Conservation (phyloP, 352 stramenopile genomes). For the Globisporangium parvum region DNA sequence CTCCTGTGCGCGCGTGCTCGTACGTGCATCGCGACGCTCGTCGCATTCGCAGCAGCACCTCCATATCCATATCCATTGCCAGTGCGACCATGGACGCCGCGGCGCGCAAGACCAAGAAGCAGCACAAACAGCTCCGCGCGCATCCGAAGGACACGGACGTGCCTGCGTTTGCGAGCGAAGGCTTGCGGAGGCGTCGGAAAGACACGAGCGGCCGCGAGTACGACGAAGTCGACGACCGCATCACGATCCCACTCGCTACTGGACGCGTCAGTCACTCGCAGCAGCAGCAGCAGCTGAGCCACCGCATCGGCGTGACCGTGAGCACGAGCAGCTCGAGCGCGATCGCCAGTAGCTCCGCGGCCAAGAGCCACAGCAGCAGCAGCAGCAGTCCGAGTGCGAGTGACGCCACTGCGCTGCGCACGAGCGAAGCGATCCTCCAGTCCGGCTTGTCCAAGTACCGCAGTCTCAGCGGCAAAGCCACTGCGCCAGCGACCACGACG, state of each 20-base stretch:
- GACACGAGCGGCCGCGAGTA: slow-evolving; percentile 13
- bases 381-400: too few species aligned
- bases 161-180: not conserved
- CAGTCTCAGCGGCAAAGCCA: slow-evolving; percentile 20
- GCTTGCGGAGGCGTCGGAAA: slow-evolving; percentile 14
- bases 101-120: slow-evolving; percentile 7
- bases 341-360: not conserved
- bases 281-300: too few species aligned
- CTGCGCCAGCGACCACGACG: not conserved
- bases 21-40: not conserved
- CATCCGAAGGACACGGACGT: not conserved
- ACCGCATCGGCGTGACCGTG: slow-evolving; percentile 6
- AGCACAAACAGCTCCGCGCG: slow-evolving; percentile 1
- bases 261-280: too few species aligned
- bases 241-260: slow-evolving; percentile 50
- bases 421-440: slow-evolving; percentile 31
- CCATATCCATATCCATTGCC: not conserved
- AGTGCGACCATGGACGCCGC: not conserved
- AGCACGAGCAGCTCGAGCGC: not conserved
- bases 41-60: not conserved
- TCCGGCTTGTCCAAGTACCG: slow-evolving; percentile 69
- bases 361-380: too few species aligned
- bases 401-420: not conserved
- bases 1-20: not conserved
- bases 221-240: slow-evolving; percentile 62